Conservation (phyloP, 208 protist species). For the Spongospora subterranea region DNA sequence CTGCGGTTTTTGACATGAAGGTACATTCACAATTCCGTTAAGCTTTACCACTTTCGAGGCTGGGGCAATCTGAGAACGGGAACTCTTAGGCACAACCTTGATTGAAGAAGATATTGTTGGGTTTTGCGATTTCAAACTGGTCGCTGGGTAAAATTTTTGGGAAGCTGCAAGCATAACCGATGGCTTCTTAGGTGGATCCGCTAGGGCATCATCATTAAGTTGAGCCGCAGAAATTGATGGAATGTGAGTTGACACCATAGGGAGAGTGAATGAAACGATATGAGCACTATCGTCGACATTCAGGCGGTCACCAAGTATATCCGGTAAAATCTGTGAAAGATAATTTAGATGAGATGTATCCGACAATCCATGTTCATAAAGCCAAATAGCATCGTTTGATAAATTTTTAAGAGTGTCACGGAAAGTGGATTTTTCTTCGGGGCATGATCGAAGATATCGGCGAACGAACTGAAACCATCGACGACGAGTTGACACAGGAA, state of each 20-base stretch:
- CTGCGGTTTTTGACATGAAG: background rate
- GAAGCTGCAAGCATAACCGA: too few relatives aligned
- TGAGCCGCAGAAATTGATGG: too few relatives aligned
- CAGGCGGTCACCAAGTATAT: too few relatives aligned
- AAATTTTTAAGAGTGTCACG: background rate
- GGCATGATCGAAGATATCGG: background rate
- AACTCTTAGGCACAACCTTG: background rate
- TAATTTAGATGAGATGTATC: background rate
- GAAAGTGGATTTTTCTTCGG: background rate
- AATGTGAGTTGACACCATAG: too few relatives aligned
- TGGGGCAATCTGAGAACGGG: background rate
- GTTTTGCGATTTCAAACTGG: too few relatives aligned
- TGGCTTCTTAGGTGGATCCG: too few relatives aligned
- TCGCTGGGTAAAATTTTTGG: too few relatives aligned
- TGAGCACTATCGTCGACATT: too few relatives aligned
- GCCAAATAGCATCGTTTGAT: background rate
- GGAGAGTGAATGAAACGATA: too few relatives aligned
- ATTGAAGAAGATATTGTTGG: background rate
- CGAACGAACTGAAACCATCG: constrained; percentile 49
- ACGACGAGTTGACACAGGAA: background rate
- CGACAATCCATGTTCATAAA: background rate
- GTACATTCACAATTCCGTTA: background rate
- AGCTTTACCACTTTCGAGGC: background rate
- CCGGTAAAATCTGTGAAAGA: background rate
- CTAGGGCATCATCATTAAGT: too few relatives aligned